Conservation (phyloP, 768 basidiomycete genomes). For the Mycena vulgaris region DNA sequence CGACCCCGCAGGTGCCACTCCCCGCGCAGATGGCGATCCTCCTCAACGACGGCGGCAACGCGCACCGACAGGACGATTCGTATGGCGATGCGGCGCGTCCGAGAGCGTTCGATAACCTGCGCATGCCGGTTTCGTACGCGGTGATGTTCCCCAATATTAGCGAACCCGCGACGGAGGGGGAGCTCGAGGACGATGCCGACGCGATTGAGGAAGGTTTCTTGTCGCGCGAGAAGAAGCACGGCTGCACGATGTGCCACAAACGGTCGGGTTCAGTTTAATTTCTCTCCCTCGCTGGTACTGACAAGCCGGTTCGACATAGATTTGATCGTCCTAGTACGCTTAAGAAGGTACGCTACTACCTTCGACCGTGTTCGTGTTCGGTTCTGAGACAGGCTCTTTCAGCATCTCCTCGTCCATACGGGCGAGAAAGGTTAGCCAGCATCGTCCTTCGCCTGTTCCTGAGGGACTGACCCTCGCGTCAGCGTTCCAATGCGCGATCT, state of each 20-base stretch:
- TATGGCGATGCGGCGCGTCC: slow-evolving; percentile 19
- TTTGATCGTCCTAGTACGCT: slow-evolving; percentile 80
- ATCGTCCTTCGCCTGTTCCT: slow-evolving; percentile 17
- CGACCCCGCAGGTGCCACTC: slow-evolving; percentile 28
- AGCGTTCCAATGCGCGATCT: slow-evolving; percentile 87
- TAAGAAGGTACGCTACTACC: slow-evolving; percentile 69
- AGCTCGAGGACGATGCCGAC: slow-evolving; percentile 26
- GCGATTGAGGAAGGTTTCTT: slow-evolving; percentile 46
- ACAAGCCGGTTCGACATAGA: slow-evolving; percentile 44
- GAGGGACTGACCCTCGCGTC: slow-evolving; percentile 26
- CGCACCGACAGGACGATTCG: slow-evolving; percentile 1
- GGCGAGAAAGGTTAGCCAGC: slow-evolving; percentile 78
- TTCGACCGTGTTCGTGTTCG: slow-evolving; percentile 19
- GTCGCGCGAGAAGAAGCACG: slow-evolving; percentile 81
- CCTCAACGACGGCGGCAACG: slow-evolving; percentile 22
- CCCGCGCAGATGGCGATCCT: slow-evolving; percentile 40
- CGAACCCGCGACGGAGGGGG: not conserved
- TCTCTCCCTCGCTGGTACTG: slow-evolving; percentile 10
- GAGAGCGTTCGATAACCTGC: slow-evolving; percentile 17
- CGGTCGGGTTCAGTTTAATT: slow-evolving; percentile 57
- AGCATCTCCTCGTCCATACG: slow-evolving; percentile 90
- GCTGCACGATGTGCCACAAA: slow-evolving; percentile 89
- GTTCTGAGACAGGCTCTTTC: slow-evolving; percentile 23
- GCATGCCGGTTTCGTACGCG: slow-evolving; percentile 17
- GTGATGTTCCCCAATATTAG: slow-evolving; percentile 22